Evolutionary conservation across 495 filamentous ascomycete genomes (phyloP).

Genomic region (Annulohypoxylon maeteangense): DNA sequence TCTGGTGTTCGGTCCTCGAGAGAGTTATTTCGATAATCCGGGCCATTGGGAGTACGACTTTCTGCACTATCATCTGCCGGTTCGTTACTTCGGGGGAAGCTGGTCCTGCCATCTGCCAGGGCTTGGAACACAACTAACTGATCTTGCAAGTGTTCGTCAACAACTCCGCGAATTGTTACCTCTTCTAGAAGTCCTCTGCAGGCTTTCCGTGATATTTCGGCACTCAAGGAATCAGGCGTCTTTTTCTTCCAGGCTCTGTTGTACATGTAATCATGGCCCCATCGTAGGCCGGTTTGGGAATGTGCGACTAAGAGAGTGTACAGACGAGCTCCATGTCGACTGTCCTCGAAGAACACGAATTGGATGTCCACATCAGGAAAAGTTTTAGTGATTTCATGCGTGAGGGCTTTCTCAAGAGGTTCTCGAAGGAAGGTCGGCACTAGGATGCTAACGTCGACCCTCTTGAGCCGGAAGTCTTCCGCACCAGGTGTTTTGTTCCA

Average conservation of each 20-base stretch:
- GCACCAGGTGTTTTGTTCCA: slow-evolving; percentile 25
- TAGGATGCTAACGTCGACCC: slow-evolving; percentile 69
- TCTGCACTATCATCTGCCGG: slow-evolving; percentile 3
- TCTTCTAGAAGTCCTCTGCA: slow-evolving; percentile 69
- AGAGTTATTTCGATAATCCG: neutral
- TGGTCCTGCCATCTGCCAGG: slow-evolving; percentile 67
- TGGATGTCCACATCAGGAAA: slow-evolving; percentile 60
- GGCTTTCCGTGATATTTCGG: slow-evolving; percentile 60
- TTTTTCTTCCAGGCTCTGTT: slow-evolving; percentile 58
- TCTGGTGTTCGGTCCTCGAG: slow-evolving; percentile 45
- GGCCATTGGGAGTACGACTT: slow-evolving; percentile 19
- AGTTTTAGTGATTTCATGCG: slow-evolving; percentile 47
- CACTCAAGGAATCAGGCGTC: slow-evolving; percentile 51
- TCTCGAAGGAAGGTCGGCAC: slow-evolving; percentile 59
- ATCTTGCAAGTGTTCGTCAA: slow-evolving; percentile 81
- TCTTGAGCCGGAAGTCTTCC: slow-evolving; percentile 56
- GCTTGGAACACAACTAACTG: slow-evolving; percentile 86
- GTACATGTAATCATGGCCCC: slow-evolving; percentile 73
- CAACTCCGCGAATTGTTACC: slow-evolving; percentile 62
- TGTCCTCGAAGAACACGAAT: slow-evolving; percentile 67
- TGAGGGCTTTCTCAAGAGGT: slow-evolving; percentile 51
- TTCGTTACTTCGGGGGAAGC: slow-evolving; percentile 43
- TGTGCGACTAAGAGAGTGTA: slow-evolving; percentile 80
- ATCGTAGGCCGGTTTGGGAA: slow-evolving; percentile 67
- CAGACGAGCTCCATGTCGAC: slow-evolving; percentile 66